A percentile compares a stretch with the other conserved stretches of the same genome.
Evolutionary conservation across 495 filamentous ascomycete species (phyloP).

Genomic region (Xylaria scruposa): DNA sequence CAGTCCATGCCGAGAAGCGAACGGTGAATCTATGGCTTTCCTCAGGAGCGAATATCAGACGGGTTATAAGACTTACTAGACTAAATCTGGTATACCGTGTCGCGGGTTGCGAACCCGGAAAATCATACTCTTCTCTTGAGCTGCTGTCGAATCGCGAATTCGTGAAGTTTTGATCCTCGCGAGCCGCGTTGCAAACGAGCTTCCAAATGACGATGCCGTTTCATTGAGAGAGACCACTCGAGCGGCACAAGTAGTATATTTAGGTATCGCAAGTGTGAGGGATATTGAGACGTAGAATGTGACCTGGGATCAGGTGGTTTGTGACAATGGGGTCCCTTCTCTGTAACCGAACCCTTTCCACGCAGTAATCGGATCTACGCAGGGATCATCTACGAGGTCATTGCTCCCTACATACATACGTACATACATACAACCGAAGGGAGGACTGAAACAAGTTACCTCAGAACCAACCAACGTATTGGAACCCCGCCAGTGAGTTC

Average conservation of each 20-base stretch:
- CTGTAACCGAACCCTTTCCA: neutral
- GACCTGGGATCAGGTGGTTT: neutral
- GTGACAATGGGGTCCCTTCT: neutral
- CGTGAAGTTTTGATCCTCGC: neutral
- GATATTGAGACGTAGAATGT: neutral
- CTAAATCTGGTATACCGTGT: neutral
- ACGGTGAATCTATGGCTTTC: neutral
- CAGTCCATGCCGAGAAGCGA: neutral
- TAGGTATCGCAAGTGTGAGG: neutral
- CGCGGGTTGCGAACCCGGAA: neutral
- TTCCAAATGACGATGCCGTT: neutral
- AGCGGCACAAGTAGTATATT: neutral
- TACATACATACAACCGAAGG: slow-evolving; percentile 1
- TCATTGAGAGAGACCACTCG: neutral
- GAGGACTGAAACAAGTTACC: slow-evolving; percentile 23
- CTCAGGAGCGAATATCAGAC: slow-evolving; percentile 4
- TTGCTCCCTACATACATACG: neutral
- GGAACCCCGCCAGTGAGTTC: neutral
- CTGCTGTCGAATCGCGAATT: neutral
- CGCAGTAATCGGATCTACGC: slow-evolving; percentile 4
- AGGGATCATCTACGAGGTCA: neutral
- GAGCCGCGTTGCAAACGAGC: slow-evolving; percentile 9
- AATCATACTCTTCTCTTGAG: neutral
- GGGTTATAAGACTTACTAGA: neutral
- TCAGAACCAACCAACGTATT: neutral